Percentiles rank a stretch among this genome's conserved stretches.
Evolutionary conservation across 495 filamentous ascomycete species (phyloP).

Genomic region (Ascodesmis nigricans): DNA sequence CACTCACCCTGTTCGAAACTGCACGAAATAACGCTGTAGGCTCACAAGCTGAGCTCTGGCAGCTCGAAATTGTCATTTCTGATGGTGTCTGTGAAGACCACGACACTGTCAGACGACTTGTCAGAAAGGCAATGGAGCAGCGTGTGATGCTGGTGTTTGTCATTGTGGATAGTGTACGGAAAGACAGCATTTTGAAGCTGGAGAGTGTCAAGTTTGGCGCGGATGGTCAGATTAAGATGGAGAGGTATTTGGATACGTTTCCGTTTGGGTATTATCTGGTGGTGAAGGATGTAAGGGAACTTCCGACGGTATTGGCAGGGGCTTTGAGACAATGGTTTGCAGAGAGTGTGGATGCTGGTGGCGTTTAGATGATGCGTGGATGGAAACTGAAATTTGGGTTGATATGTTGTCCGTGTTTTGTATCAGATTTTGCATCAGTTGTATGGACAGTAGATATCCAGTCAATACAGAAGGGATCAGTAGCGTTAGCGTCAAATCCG

Average conservation of each 20-base stretch:
- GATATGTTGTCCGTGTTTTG: no score
- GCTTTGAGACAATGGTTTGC: conserved; percentile 91
- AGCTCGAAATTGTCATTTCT: conserved; percentile 74
- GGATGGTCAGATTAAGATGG: conserved; percentile 44
- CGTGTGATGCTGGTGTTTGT: conserved; percentile 96
- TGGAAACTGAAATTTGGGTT: no score
- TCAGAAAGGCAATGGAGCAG: conserved; percentile 74
- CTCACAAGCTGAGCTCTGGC: conserved; percentile 63
- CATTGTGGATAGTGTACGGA: conserved; percentile 60
- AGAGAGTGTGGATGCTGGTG: conserved; percentile 49
- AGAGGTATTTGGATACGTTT: conserved; percentile 82
- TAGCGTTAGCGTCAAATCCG: no score
- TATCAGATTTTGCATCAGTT: no score
- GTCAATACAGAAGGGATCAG: no score
- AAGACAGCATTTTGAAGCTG: conserved; percentile 50
- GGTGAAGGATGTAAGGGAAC: conserved; percentile 71
- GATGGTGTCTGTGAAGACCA: conserved; percentile 87
- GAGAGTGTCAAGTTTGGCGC: conserved; percentile 57
- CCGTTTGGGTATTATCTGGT: conserved; percentile 92
- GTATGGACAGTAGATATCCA: no score
- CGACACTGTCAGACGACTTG: conserved; percentile 54
- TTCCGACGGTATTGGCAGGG: conserved; percentile 69
- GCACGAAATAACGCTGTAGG: conserved; percentile 31
- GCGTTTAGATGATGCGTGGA: conserved; percentile 3
- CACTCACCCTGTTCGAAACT: conserved; percentile 58